Evolutionary conservation across 331 rosid genomes (phyloP), one percentile per base, ranked within the genome.

Genomic region (Arachis monticola): DNA sequence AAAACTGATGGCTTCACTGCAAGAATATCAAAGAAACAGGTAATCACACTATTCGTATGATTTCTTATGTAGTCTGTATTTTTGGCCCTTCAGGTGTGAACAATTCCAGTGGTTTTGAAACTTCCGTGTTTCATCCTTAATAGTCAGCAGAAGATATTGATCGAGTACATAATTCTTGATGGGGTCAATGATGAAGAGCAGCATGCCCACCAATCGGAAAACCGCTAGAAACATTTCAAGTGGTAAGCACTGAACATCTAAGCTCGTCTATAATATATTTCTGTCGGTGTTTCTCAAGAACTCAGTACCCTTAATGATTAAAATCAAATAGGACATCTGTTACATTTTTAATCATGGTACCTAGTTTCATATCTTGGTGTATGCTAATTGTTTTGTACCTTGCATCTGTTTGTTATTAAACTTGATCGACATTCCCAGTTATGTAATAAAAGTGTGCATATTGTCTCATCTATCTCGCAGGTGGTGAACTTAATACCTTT

Each of bases 131-230:
- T 69, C 71, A 45, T 65, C 59, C 10, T 69, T 51, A 51, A 69
- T 82, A 92, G 99, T 83, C 83, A 80, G 87, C 97, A 92, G 79
- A 94, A 90, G 72, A 92, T 94, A 79, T 83, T 94, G 13, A 90
- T 94, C 0, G 99, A 94, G 86, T 94, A 94, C 89, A 94, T 92
- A 79, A 94, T 94, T 97, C 97, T 94, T 65, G 97, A 92, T 74
- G 97, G 87, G 82, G 92, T 92, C 81, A 94, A 94, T 70, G 99
- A 94, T 81, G 97, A 85, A 74, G 99, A 90, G 85, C 84, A 88
- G 48, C 96, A 92, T 46, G 97, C 96, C 75, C 97, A 92, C 87
- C 97, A 65, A 82, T 90, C 92, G 57, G 97, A 53, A 88, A 92
- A 62, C 87, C 90, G 86, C 64, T 92, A n/a, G 92, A 87, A 70